A percentile compares a stretch with the other conserved stretches of the same genome.
phyloP scores from a whole-genome alignment of 352 stramenopile species.

The Pythium insidiosum region DNA sequence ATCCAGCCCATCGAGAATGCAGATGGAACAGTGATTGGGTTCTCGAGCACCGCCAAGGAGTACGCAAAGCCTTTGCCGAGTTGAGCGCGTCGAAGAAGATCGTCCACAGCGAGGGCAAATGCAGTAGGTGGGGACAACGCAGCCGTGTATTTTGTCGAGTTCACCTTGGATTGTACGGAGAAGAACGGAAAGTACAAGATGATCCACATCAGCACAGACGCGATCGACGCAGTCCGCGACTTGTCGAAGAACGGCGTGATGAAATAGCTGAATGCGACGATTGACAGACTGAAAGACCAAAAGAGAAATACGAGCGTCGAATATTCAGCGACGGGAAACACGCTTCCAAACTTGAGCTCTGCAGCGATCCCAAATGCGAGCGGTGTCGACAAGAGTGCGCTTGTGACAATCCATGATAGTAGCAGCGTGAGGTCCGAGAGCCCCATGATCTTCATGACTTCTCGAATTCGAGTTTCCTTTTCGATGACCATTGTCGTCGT shows the following conservation, averaged over 20 bases:
- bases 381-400: slow-evolving; percentile 2
- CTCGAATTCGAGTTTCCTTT: slow-evolving; percentile 21
- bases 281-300: slow-evolving; percentile 45
- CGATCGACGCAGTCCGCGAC: slow-evolving; percentile 40
- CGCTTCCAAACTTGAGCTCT: slow-evolving; percentile 15
- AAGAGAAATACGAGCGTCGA: slow-evolving; percentile 32
- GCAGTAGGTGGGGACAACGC: slow-evolving; percentile 46
- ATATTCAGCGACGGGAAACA: slow-evolving; percentile 15
- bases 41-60: slow-evolving; percentile 23
- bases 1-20: slow-evolving; percentile 48
- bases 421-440: slow-evolving; percentile 15
- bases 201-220: slow-evolving; percentile 55
- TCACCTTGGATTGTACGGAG: slow-evolving; percentile 34
- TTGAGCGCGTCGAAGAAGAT: slow-evolving; percentile 41
- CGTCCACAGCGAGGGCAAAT: slow-evolving; percentile 47
- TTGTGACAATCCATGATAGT: slow-evolving; percentile 11
- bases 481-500: slow-evolving; percentile 22
- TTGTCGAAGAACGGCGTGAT: slow-evolving; percentile 67
- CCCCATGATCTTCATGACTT: slow-evolving; percentile 32
- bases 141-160: slow-evolving; percentile 31
- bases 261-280: slow-evolving; percentile 55
- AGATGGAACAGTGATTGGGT: slow-evolving; percentile 35
- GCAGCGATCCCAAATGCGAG: slow-evolving; percentile 14
- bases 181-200: slow-evolving; percentile 66
- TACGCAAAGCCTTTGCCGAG: slow-evolving; percentile 49